Conservation (phyloP, 108 stramenopile genomes). For the Aurantiochytrium sp. region DNA sequence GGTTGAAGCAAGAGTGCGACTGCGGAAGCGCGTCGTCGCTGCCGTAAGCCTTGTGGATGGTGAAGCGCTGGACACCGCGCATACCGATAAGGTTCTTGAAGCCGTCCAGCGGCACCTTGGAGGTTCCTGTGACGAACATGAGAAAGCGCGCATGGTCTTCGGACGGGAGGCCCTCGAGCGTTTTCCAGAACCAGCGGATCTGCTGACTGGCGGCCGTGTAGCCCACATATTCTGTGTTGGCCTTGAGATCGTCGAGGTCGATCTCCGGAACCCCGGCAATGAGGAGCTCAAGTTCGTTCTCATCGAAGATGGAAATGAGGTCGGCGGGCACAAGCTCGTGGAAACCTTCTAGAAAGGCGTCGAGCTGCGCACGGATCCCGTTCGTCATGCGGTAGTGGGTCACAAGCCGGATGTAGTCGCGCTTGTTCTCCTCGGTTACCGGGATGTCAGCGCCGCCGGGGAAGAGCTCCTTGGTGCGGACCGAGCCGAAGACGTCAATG, state of each 20-base stretch:
- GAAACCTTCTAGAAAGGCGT: slow-evolving; percentile 88
- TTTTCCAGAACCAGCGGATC: slow-evolving; percentile 94
- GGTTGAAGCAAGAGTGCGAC: slow-evolving; percentile 44
- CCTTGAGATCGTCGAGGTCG: slow-evolving; percentile 80
- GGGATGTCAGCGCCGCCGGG: slow-evolving; percentile 79
- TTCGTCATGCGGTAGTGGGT: slow-evolving; percentile 94
- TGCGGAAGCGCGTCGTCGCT: slow-evolving; percentile 11
- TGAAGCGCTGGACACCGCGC: slow-evolving; percentile 91
- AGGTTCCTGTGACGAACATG: slow-evolving; percentile 87
- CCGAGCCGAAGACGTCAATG: slow-evolving; percentile 78
- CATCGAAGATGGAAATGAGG: slow-evolving; percentile 87
- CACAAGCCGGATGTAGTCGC: slow-evolving; percentile 85
- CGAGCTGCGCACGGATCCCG: slow-evolving; percentile 86
- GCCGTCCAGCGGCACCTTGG: slow-evolving; percentile 90
- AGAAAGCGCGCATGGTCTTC: slow-evolving; percentile 87
- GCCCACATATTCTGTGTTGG: slow-evolving; percentile 86
- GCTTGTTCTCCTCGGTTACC: slow-evolving; percentile 88
- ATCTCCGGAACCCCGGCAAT: slow-evolving; percentile 94
- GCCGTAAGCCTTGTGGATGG: slow-evolving; percentile 60
- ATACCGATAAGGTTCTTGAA: slow-evolving; percentile 89
- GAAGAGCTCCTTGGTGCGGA: slow-evolving; percentile 76
- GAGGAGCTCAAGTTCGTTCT: slow-evolving; percentile 88
- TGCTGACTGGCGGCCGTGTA: slow-evolving; percentile 79
- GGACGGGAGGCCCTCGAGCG: slow-evolving; percentile 70
- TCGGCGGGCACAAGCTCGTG: slow-evolving; percentile 91